Conservation (phyloP, 441 rosid species). For the Erysimum pusillum region DNA sequence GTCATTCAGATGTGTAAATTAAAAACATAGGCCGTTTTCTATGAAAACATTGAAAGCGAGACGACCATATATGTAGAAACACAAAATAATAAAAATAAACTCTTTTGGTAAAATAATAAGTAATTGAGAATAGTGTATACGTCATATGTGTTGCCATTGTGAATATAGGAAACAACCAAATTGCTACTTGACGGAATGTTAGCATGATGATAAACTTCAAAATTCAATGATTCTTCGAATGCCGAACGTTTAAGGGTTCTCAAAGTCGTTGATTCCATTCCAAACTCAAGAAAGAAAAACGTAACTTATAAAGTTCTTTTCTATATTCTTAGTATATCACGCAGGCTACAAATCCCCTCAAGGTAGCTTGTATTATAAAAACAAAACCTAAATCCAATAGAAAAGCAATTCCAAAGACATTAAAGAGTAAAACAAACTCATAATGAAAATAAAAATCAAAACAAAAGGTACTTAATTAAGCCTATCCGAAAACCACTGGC, state of each 20-base stretch:
- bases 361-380: neutral
- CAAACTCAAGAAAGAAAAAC: neutral
- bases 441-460: neutral
- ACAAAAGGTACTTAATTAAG: neutral
- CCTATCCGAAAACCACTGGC: neutral
- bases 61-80: neutral
- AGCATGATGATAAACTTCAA: conserved; percentile 7
- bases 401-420: neutral
- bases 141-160: neutral
- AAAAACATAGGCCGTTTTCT: no score
- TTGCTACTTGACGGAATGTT: neutral
- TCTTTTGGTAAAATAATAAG: neutral
- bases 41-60: no score
- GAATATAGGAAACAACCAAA: neutral
- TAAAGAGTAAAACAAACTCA: neutral
- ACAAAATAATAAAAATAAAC: no score
- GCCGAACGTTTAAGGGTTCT: no score
- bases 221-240: neutral
- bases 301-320: neutral
- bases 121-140: neutral
- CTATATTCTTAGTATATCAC: neutral
- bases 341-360: neutral
- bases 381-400: neutral
- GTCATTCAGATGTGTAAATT: no score
- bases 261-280: neutral